These are phyloP conservation scores for barley (Hordeum vulgare) DNA, from an alignment of 176 grass and related monocot species.

Conservation along the genomic window DNA sequence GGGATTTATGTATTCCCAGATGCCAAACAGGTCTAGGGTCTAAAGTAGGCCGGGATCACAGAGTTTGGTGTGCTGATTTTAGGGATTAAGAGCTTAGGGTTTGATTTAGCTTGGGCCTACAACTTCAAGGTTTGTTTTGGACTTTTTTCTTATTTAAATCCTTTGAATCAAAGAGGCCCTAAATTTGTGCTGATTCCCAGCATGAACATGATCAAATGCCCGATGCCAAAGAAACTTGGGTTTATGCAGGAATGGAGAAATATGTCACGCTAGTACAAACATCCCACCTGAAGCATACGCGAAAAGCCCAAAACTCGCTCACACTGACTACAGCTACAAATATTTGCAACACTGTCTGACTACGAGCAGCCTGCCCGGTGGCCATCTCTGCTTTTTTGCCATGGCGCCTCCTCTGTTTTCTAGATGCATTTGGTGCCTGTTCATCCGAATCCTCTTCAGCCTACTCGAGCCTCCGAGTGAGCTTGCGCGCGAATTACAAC, in stretches of 20 bases:
- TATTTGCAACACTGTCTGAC: background rate
- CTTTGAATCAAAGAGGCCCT: background rate
- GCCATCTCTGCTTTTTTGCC: background rate
- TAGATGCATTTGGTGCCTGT: background rate
- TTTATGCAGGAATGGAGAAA: no score
- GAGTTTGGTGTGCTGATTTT: no score
- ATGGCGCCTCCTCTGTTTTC: background rate
- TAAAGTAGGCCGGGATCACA: no score
- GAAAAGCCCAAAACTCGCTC: background rate
- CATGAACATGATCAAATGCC: background rate
- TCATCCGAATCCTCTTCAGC: background rate
- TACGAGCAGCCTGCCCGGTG: background rate
- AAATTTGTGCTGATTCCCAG: background rate
- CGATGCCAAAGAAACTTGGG: background rate
- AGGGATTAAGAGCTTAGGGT: no score
- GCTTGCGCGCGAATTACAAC: background rate
- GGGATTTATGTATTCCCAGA: no score
- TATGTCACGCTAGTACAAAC: background rate
- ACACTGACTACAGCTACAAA: background rate
- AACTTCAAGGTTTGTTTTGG: no score
- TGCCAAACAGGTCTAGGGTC: no score
- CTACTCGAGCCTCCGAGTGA: background rate
- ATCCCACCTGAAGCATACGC: background rate
- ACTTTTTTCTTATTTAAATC: background rate
- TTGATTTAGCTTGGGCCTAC: no score